Conservation (phyloP, 2,329 filamentous ascomycete species). For the Grosmannia clavigera region DNA sequence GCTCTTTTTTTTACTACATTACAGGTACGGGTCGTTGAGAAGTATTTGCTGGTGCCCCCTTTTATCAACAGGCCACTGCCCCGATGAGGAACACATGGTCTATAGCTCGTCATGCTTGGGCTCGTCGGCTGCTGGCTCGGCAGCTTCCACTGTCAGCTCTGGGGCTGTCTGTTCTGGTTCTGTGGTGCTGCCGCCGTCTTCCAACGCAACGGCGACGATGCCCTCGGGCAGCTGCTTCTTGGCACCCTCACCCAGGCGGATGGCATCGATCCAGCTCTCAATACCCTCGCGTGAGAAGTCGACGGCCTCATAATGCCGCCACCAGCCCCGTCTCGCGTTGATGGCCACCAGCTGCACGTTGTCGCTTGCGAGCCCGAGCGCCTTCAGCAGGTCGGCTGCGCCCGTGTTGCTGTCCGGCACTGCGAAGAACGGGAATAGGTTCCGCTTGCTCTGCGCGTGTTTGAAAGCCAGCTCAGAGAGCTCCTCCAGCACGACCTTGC, state of each 20-base stretch:
- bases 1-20: not conserved
- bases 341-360: conserved; percentile 65
- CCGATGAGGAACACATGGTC: not conserved
- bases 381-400: conserved; percentile 39
- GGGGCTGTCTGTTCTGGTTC: conserved; percentile 15
- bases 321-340: conserved; percentile 81
- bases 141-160: not conserved
- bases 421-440: conserved; percentile 73
- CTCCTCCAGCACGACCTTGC: conserved; percentile 42
- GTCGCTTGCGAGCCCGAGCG: conserved; percentile 47
- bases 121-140: not conserved
- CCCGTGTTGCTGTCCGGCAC: conserved; percentile 50
- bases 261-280: conserved; percentile 81
- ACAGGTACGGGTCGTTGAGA: not conserved
- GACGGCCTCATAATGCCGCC: conserved; percentile 53
- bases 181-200: conserved; percentile 15
- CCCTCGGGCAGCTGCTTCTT: conserved; percentile 63
- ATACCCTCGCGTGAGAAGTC: conserved; percentile 48
- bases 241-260: conserved; percentile 74
- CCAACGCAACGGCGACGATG: conserved; percentile 28
- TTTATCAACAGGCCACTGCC: not conserved
- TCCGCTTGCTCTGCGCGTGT: conserved; percentile 51
- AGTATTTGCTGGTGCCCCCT: not conserved
- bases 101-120: conserved; percentile 31
- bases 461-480: conserved; percentile 68